Percentiles rank a stretch among this genome's conserved stretches.
Evolutionary conservation across 106 monocot genomes (phyloP).

Genomic region (Dactylorhiza incarnata): DNA sequence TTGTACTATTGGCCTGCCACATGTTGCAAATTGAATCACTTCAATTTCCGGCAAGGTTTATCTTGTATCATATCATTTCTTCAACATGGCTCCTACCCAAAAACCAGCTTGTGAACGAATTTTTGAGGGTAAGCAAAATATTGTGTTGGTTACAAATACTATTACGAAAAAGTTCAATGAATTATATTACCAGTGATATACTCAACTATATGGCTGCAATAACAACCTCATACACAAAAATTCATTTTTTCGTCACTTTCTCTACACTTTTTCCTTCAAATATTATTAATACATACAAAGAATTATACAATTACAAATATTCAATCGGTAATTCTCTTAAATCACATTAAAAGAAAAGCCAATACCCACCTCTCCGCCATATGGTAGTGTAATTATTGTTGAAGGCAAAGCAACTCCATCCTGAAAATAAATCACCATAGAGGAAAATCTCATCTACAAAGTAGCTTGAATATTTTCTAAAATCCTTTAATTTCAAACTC

Average conservation of each 20-base stretch:
- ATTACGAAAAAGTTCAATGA: not conserved
- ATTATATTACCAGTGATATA: not conserved
- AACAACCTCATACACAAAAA: not conserved
- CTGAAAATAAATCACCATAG: conserved; percentile 27
- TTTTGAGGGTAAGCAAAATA: not conserved
- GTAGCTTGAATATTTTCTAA: not conserved
- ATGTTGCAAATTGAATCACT: too few species aligned
- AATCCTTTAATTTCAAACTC: not conserved
- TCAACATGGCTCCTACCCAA: not conserved
- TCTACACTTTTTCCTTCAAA: too few species aligned
- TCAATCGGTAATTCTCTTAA: not conserved
- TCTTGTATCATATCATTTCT: not conserved
- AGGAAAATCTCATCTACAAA: not conserved
- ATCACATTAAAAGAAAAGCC: conserved; percentile 8
- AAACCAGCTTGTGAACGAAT: not conserved
- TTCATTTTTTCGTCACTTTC: not conserved
- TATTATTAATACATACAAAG: too few species aligned
- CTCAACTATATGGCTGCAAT: not conserved
- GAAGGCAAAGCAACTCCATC: conserved; percentile 95
- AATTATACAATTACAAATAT: not conserved
- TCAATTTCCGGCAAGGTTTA: too few species aligned
- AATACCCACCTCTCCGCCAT: conserved; percentile 88
- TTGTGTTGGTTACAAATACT: not conserved
- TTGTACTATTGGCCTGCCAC: not conserved
- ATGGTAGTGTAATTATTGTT: conserved; percentile 77